These are phyloP conservation scores for Avena insularis DNA, from an alignment of 176 grass and related monocot genomes.

Conservation along the genomic window DNA sequence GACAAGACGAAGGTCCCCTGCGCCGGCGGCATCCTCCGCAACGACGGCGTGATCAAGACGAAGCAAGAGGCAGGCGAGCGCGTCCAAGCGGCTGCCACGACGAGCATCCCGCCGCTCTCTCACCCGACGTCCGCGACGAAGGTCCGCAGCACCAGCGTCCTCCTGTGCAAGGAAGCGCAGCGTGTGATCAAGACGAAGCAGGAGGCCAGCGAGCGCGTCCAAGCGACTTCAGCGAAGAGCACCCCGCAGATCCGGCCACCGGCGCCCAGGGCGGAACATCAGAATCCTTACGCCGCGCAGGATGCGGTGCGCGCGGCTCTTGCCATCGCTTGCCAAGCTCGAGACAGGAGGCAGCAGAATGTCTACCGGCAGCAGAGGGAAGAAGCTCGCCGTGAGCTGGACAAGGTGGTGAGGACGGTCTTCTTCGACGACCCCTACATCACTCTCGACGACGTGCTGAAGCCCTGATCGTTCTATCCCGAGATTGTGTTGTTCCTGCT, in stretches of 20 bases:
- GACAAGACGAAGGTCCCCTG: background rate
- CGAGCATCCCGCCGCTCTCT: background rate
- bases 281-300: background rate
- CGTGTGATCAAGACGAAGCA: background rate
- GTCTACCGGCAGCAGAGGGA: background rate
- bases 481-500: too few relatives aligned
- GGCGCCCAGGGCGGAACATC: background rate
- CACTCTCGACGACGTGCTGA: background rate
- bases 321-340: background rate
- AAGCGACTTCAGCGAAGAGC: too few relatives aligned
- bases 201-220: too few relatives aligned
- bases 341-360: background rate
- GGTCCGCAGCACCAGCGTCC: background rate
- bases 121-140: background rate
- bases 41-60: background rate
- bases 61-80: background rate
- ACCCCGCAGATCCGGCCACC: too few relatives aligned
- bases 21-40: background rate
- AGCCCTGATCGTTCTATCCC: too few relatives aligned
- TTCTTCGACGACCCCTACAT: conserved; percentile 49
- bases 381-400: conserved; percentile 31
- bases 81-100: background rate
- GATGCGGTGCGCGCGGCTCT: background rate
- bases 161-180: background rate
- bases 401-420: conserved; percentile 34